Conservation (phyloP, 108 stramenopile genomes). For the Chaetoceros tenuissimus region DNA sequence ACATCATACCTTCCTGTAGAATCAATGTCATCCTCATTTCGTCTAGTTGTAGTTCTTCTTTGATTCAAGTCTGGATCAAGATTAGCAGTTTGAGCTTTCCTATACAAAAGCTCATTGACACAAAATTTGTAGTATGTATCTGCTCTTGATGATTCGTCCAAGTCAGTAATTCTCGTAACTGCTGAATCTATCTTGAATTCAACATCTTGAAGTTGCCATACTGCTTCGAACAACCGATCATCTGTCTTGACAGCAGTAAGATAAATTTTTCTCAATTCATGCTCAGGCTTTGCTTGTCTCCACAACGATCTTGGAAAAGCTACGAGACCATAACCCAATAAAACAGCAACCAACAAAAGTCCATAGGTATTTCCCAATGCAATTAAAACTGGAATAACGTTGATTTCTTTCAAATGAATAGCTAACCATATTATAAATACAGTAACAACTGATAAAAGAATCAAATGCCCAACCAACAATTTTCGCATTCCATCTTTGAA, state of each 20-base stretch:
- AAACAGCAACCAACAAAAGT: constrained; percentile 56
- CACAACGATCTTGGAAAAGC: constrained; percentile 64
- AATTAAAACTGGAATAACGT: constrained; percentile 56
- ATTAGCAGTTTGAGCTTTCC: constrained; percentile 29
- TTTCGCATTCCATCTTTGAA: constrained; percentile 30
- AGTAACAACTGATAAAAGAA: constrained; percentile 16
- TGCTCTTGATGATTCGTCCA: constrained; percentile 8
- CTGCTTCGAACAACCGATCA: constrained; percentile 47
- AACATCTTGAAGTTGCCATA: constrained; percentile 48
- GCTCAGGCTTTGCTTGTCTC: constrained; percentile 41
- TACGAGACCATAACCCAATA: constrained; percentile 75
- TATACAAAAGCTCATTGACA: constrained; percentile 28
- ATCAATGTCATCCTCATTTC: not conserved
- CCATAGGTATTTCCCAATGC: constrained; percentile 82
- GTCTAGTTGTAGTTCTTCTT: constrained; percentile 9
- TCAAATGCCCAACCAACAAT: constrained; percentile 2
- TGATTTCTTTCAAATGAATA: constrained; percentile 21
- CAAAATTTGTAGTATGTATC: constrained; percentile 23
- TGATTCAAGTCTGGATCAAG: constrained; percentile 22
- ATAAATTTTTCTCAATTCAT: constrained; percentile 48
- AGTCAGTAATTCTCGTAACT: constrained; percentile 15
- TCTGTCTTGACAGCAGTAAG: constrained; percentile 46
- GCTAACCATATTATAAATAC: constrained; percentile 27
- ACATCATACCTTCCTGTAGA: constrained; percentile 2
- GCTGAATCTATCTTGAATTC: constrained; percentile 40